Base-by-base conservation (phyloP, 2,329 filamentous ascomycete genomes). In the Thelonectria rubi region DNA sequence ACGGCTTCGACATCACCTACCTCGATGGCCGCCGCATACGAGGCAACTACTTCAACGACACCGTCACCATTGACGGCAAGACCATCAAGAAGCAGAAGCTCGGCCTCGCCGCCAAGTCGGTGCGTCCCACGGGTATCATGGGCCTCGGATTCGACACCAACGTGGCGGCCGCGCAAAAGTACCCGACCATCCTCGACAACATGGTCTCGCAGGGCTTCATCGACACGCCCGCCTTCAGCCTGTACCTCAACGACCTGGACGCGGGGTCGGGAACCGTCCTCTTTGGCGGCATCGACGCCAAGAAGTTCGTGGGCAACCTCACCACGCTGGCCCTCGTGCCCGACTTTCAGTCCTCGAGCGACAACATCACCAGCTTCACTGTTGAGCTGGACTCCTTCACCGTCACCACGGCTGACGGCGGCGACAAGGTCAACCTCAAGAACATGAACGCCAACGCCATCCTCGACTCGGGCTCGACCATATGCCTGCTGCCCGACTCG, bases 271-370 rank as follows among this genome's bases (percentile, higher is more conserved):
- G 92, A 52, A 88, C 80, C 66, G 88, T 94, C 61, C 82, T 94
- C 10, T 95, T 95, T 68, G 92, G 92, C 46, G 92, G 90, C 50
- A 87, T 94, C 66, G 91, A 95, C 74, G 89, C 86, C 0, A 83
- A 84, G 63, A 94, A 93, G 75, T 94, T 88, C 77, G 73, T 80
- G 3, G 91, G 89, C 55, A 76, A 84, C 42, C 69, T 78, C 42
- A 65, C 67, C 14, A 72, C 69, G 42, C 63, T 81, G 20, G 70
- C 76, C 5, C 86, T 93, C 62, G 77, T 88, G 60, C 45, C 67
- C 18, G 65, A 68, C 9, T 73, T 79, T n/a, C 76, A 78, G 54
- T 74, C 82, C 54, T 71, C 75, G 63, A 82, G 79, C 73, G 65
- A 68, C 40, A 76, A 79, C 53, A 70, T 82, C 56, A 75, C 75